These are phyloP conservation scores for Penicillium fuscoglaucum DNA, from an alignment of 2,329 filamentous ascomycete genomes.

Conservation along the genomic window DNA sequence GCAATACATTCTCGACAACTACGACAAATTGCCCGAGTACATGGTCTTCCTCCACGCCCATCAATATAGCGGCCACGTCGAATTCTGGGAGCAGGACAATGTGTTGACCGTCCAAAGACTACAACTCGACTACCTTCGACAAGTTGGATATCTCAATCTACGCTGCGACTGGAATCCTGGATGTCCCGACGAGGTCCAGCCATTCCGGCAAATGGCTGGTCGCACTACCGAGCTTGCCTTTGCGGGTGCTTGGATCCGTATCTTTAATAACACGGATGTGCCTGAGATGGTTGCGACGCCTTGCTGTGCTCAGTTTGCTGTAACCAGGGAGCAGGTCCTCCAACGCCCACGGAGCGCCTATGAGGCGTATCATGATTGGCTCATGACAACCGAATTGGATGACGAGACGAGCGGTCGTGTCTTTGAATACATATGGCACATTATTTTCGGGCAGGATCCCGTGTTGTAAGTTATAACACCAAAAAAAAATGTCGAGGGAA, in stretches of 20 bases:
- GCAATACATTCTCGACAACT: constrained; percentile 49
- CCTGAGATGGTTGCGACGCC: constrained; percentile 55
- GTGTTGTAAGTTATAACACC: constrained; percentile 38
- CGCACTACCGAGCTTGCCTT: constrained; percentile 29
- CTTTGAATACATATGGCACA: constrained; percentile 67
- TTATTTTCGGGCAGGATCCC: constrained; percentile 48
- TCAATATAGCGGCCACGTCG: constrained; percentile 52
- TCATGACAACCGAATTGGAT: constrained; percentile 55
- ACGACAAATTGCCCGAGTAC: constrained; percentile 51
- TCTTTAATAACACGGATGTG: constrained; percentile 40
- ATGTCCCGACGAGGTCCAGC: constrained; percentile 37
- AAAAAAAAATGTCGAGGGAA: background rate
- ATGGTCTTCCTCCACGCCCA: constrained; percentile 59
- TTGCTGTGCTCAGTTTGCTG: constrained; percentile 67
- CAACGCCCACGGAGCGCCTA: constrained; percentile 55
- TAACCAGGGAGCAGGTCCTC: constrained; percentile 54
- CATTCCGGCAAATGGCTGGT: constrained; percentile 25
- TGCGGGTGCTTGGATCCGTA: constrained; percentile 30
- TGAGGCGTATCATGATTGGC: constrained; percentile 57
- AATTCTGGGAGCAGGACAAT: constrained; percentile 55
- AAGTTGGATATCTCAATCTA: constrained; percentile 59
- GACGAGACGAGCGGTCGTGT: constrained; percentile 60
- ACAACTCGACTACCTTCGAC: constrained; percentile 50
- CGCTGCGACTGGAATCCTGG: constrained; percentile 49
- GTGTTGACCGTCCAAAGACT: constrained; percentile 51